Percentiles rank a stretch among this genome's conserved stretches.
These are phyloP conservation scores for Neurospora tetraspora DNA, from an alignment of 495 filamentous ascomycete species.

Conservation along the genomic window DNA sequence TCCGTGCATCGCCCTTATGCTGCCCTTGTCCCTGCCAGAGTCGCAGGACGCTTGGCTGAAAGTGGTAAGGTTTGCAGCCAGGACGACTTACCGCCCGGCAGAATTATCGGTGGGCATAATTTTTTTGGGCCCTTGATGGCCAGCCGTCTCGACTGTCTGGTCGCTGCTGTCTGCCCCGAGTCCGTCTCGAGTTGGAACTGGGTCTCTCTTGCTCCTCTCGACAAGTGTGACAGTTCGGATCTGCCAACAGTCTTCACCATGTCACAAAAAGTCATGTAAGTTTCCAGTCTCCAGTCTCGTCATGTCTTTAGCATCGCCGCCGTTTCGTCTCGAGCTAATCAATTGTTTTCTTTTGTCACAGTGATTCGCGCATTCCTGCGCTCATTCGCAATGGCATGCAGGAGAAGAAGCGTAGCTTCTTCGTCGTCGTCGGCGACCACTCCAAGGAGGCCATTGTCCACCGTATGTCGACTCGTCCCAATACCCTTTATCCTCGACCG, in stretches of 20 bases:
- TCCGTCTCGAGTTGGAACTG: not conserved
- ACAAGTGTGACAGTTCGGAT: not conserved
- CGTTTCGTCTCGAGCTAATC: not conserved
- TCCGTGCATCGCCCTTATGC: not conserved
- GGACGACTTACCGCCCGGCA: not conserved
- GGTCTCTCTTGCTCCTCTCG: not conserved
- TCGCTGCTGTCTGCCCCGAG: not conserved
- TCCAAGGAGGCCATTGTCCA: constrained; percentile 97
- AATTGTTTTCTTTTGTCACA: constrained; percentile 15
- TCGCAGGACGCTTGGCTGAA: not conserved
- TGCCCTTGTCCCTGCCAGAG: not conserved
- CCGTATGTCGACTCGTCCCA: constrained; percentile 14
- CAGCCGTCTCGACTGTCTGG: not conserved
- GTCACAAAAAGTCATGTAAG: not conserved
- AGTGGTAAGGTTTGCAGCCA: not conserved
- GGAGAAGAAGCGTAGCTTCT: constrained; percentile 96
- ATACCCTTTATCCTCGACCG: not conserved
- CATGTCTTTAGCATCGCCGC: not conserved
- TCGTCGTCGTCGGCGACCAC: constrained; percentile 90
- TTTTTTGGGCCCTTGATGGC: not conserved
- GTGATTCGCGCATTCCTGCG: constrained; percentile 90
- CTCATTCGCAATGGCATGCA: constrained; percentile 93
- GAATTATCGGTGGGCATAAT: not conserved
- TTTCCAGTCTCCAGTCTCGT: not conserved
- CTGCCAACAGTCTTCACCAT: not conserved